Conservation (phyloP, 306 rosid species). For the Gastrolobium villosum region DNA sequence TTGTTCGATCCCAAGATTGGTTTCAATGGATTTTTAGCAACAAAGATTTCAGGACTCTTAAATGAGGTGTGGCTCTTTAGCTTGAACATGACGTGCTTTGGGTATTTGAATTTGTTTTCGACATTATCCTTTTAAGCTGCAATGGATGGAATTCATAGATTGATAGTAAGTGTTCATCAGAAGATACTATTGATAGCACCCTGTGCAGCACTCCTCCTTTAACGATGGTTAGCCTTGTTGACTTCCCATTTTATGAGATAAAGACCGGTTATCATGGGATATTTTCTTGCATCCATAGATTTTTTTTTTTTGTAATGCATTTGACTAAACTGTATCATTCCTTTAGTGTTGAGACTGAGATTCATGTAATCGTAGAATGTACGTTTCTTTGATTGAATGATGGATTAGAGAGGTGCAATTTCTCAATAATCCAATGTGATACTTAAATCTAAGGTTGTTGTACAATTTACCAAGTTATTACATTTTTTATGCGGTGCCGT, state of each 20-base stretch:
- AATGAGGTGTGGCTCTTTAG: neutral
- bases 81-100: neutral
- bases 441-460: neutral
- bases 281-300: neutral
- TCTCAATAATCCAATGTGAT: neutral
- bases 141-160: conserved; percentile 14
- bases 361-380: neutral
- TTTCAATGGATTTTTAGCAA: conserved; percentile 23
- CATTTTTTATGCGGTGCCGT: neutral
- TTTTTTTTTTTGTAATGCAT: neutral
- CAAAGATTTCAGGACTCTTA: neutral
- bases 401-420: neutral
- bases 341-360: neutral
- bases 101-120: neutral
- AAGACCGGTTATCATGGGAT: neutral
- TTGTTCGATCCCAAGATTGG: neutral
- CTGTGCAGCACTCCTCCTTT: neutral
- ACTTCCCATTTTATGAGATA: conserved; percentile 17
- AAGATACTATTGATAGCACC: conserved; percentile 1
- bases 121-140: neutral
- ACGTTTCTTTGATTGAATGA: neutral
- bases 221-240: neutral
- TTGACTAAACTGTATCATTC: neutral
- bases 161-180: neutral
- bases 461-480: neutral